These are phyloP conservation scores for Parafenestella ontariensis DNA, from an alignment of 2,329 filamentous ascomycete genomes.

Conservation along the genomic window DNA sequence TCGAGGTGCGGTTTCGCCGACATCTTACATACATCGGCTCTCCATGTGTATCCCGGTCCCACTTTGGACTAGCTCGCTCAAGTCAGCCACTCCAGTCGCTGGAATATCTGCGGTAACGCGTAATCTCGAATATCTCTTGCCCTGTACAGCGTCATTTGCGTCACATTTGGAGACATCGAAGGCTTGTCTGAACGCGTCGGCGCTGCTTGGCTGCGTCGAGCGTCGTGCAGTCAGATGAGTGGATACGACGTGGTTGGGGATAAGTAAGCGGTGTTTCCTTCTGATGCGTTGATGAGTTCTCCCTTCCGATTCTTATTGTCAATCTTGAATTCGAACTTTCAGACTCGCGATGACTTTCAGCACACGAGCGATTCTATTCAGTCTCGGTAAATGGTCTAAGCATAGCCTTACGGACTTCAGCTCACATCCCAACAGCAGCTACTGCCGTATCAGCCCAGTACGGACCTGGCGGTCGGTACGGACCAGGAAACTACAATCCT, in stretches of 20 bases:
- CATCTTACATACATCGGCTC: conserved; percentile 34
- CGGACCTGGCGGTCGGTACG: conserved; percentile 9
- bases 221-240: conserved; percentile 3
- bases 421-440: conserved; percentile 14
- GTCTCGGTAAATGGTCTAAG: conserved; percentile 16
- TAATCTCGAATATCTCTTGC: conserved; percentile 24
- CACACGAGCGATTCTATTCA: conserved; percentile 13
- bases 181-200: conserved; percentile 7
- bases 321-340: neutral
- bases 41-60: conserved; percentile 26
- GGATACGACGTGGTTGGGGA: conserved; percentile 7
- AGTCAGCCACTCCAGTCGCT: conserved; percentile 26
- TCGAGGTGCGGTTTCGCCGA: conserved; percentile 33
- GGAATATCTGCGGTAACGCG: conserved; percentile 27
- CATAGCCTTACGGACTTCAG: neutral
- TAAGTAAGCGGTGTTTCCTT: conserved; percentile 5
- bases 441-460: conserved; percentile 24
- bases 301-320: neutral
- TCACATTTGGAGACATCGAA: conserved; percentile 12
- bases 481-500: conserved; percentile 10
- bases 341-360: conserved; percentile 14
- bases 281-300: neutral
- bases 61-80: conserved; percentile 11
- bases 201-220: conserved; percentile 15
- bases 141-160: conserved; percentile 19